A percentile compares a stretch with the other conserved stretches of the same genome.
phyloP scores from a whole-genome alignment of 140 eudicot genomes.

The Cichorium intybus region DNA sequence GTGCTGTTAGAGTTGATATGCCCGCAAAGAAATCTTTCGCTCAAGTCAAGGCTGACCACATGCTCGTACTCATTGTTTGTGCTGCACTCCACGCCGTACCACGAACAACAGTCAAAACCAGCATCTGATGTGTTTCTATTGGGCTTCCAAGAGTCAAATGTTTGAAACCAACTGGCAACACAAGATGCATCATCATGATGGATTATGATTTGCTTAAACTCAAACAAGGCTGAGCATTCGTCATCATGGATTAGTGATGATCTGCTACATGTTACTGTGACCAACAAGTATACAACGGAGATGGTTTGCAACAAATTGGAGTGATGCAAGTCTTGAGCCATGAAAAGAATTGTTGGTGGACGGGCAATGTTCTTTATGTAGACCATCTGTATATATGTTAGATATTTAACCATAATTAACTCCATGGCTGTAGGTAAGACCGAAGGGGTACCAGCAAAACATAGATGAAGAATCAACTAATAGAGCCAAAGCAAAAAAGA shows the following conservation, averaged over 20 bases:
- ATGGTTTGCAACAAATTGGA: neutral
- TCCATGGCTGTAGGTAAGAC: too few species aligned
- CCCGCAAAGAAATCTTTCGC: too few species aligned
- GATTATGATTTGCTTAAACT: constrained; percentile 13
- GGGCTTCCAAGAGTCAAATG: neutral
- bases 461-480: too few species aligned
- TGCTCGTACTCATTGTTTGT: neutral
- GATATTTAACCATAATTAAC: too few species aligned
- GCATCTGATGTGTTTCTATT: neutral
- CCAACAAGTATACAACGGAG: neutral
- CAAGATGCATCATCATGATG: neutral
- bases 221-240: constrained; percentile 20
- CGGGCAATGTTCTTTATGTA: too few species aligned
- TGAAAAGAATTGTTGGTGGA: neutral
- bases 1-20: too few species aligned
- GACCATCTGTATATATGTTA: too few species aligned
- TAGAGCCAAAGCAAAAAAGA: too few species aligned
- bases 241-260: constrained; percentile 10
- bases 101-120: constrained; percentile 21
- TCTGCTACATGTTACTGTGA: neutral
- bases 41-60: too few species aligned
- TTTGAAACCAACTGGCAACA: neutral
- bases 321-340: neutral
- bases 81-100: constrained; percentile 29
- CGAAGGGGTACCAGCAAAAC: too few species aligned